These are phyloP conservation scores for Fusarium armeniacum DNA, from an alignment of 2,329 filamentous ascomycete species.

Conservation along the genomic window DNA sequence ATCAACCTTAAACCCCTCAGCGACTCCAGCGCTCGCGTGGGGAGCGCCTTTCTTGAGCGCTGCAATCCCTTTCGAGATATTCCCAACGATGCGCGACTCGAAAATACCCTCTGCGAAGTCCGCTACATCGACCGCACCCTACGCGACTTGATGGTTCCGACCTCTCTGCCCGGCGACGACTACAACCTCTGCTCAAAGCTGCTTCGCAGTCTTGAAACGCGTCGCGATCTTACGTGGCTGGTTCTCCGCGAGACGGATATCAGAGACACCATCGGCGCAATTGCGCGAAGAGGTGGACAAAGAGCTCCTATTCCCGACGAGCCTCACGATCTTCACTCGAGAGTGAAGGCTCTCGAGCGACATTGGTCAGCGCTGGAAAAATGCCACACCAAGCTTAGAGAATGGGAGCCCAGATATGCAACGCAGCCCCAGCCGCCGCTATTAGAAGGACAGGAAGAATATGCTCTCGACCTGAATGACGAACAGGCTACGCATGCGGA, in stretches of 20 bases:
- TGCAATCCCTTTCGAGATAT: constrained; percentile 36
- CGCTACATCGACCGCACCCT: constrained; percentile 31
- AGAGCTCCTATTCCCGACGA: constrained; percentile 30
- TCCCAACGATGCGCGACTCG: constrained; percentile 22
- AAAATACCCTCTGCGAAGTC: constrained; percentile 36
- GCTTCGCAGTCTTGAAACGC: constrained; percentile 30
- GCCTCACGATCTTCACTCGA: constrained; percentile 17
- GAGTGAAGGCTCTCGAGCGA: constrained; percentile 18
- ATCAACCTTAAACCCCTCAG: constrained; percentile 24
- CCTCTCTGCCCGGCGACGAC: constrained; percentile 32
- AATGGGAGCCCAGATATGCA: constrained; percentile 31
- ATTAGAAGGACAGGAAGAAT: background rate
- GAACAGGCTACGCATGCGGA: constrained; percentile 20
- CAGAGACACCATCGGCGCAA: constrained; percentile 23
- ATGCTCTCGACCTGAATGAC: constrained; percentile 16
- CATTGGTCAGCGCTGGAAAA: constrained; percentile 38
- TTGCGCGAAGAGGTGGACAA: constrained; percentile 21
- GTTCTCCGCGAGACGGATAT: constrained; percentile 29
- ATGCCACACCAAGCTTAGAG: constrained; percentile 31
- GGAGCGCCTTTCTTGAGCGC: constrained; percentile 32
- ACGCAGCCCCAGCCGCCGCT: constrained; percentile 14
- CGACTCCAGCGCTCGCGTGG: constrained; percentile 15
- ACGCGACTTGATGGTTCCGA: constrained; percentile 26
- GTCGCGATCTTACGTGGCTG: constrained; percentile 30
- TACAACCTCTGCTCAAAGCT: constrained; percentile 29